phyloP scores from a whole-genome alignment of 768 basidiomycete genomes.

The Lentinus tigrinus region DNA sequence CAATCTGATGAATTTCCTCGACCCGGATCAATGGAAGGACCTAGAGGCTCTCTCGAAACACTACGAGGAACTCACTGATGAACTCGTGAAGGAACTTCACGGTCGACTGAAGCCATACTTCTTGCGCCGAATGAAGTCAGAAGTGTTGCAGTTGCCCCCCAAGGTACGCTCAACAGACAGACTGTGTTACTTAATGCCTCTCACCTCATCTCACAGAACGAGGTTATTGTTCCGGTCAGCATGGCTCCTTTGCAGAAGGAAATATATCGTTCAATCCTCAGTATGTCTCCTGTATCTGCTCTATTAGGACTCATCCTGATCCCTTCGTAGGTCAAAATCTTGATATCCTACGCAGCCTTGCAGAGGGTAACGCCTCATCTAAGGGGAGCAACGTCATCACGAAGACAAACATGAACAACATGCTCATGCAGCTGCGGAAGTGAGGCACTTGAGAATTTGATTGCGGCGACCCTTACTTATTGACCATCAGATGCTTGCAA shows the following conservation, averaged over 20 bases:
- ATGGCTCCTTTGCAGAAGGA: constrained; percentile 86
- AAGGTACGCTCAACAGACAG: constrained; percentile 56
- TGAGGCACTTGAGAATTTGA: constrained; percentile 33
- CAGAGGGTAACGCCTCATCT: constrained; percentile 39
- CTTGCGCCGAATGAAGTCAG: constrained; percentile 88
- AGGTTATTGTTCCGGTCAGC: constrained; percentile 88
- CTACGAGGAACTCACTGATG: constrained; percentile 76
- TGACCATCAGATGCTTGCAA: constrained; percentile 89
- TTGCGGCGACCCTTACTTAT: background rate
- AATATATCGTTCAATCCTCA: constrained; percentile 82
- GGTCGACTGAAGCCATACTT: constrained; percentile 83
- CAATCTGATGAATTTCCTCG: constrained; percentile 96
- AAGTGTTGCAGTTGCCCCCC: constrained; percentile 87
- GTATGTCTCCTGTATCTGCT: constrained; percentile 38
- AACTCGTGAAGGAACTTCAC: constrained; percentile 79
- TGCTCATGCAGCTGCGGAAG: constrained; percentile 89
- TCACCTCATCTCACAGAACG: constrained; percentile 52
- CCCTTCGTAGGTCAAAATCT: constrained; percentile 60
- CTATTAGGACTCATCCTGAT: background rate
- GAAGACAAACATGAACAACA: constrained; percentile 71
- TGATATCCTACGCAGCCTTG: constrained; percentile 61
- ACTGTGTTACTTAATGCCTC: background rate
- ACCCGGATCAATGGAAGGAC: constrained; percentile 73
- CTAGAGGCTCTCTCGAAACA: constrained; percentile 71
- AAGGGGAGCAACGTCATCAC: constrained; percentile 30